Conservation (phyloP, 306 rosid species). For the Prunus mongolica region DNA sequence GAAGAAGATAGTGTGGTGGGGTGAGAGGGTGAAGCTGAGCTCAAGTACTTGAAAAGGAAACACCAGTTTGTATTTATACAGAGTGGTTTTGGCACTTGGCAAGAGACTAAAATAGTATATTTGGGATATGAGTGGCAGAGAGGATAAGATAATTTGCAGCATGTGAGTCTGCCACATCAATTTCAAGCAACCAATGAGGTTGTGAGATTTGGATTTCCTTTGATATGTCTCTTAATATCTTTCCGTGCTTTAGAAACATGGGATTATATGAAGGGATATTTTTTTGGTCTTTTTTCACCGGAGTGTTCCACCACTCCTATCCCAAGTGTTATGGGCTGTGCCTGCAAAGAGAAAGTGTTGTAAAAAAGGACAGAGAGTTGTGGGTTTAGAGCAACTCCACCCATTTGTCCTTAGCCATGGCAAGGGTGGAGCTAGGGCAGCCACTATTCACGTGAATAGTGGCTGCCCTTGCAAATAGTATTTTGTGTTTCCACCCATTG, state of each 20-base stretch:
- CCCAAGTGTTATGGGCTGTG: slow-evolving; percentile 27
- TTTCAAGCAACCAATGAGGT: slow-evolving; percentile 35
- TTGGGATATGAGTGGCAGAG: slow-evolving; percentile 12
- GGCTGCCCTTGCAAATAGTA: no score
- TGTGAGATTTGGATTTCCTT: slow-evolving; percentile 39
- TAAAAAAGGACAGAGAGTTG: slow-evolving; percentile 13
- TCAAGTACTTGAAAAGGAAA: slow-evolving; percentile 4
- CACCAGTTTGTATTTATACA: slow-evolving; percentile 14
- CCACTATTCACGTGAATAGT: no score
- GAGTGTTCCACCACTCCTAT: slow-evolving; percentile 14
- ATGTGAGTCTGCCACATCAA: slow-evolving; percentile 43
- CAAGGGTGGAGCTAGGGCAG: no score
- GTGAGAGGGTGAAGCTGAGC: not conserved
- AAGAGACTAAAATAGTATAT: not conserved
- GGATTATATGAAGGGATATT: slow-evolving; percentile 12
- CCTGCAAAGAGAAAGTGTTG: slow-evolving; percentile 15
- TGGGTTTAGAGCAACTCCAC: slow-evolving; percentile 24
- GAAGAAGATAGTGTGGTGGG: not conserved
- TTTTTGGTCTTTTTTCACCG: slow-evolving; percentile 14
- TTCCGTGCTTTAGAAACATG: not conserved
- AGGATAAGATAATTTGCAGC: slow-evolving; percentile 52
- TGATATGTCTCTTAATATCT: slow-evolving; percentile 14
- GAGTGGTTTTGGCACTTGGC: not conserved
- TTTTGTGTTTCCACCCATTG: no score
- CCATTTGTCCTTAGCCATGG: no score